Base-by-base conservation (phyloP, 148 eudicot species). In the Camellia japonica region DNA sequence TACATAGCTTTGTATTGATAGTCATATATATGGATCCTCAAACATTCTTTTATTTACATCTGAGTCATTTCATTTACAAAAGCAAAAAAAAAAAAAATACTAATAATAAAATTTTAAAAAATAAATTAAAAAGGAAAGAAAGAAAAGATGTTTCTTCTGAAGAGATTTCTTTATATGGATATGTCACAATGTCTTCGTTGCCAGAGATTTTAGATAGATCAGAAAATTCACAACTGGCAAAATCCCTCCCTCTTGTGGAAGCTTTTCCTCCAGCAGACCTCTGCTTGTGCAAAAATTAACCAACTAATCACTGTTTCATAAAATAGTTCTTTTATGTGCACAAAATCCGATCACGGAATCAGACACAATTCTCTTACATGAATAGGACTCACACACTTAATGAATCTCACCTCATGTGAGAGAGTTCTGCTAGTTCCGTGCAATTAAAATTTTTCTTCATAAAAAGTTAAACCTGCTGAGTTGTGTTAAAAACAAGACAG, bases 41-140 rank as follows among this genome's bases (percentile, higher is more conserved):
- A 30, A 30, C 38, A 30, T 30, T 30, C 38, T 30, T 30, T 30
- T 30, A 30, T 30, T 81, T 71, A 47, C 80, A 70, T 82, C 71
- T 77, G 65, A n/a, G 16, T 76, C 55, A 7, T 15, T 11, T 52
- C 62, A 81, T 62, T 30, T 81, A 81, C 80, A 81, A 52, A 62
- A 20, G 59, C 2, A 18, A 47, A 60, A 47, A 52, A 30, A 30
- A 30, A 30, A 30, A 30, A 30, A 30, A 30, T 30, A 30, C 38
- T 30, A 30, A 30, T 30, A 30, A 30, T 1, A 30, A 30, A 30
- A 30, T 30, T 23, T 30, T 30, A 30, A 30, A 30, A 30, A 30
- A 30, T 1, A 30, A 30, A 30, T 30, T 30, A 30, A 30, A 30
- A 30, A 30, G 38, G 38, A 30, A 30, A 30, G 38, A 30, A 30